Evolutionary conservation across 176 grass and related monocot species (phyloP), one percentile per base, ranked within the genome.

Genomic region (Puccinellia tenuiflora): DNA sequence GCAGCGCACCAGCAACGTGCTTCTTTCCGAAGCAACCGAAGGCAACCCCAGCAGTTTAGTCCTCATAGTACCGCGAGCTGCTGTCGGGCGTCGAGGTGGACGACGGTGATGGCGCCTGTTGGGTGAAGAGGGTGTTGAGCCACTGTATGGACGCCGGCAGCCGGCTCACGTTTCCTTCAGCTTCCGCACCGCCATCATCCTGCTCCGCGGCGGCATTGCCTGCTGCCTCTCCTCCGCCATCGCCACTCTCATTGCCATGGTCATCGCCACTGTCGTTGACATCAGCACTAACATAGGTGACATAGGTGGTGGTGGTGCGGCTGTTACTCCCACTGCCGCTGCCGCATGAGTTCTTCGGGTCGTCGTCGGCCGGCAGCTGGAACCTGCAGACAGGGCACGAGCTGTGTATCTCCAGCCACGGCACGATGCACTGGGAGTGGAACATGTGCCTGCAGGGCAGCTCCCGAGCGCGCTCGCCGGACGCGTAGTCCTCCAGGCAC

Each of bases 381-480:
- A 90, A 93, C 4, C 91, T 81, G 68, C 96, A 99, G 35, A 96
- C 86, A 9, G 96, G 96, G 81, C 96, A 99, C 7, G 93, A 93
- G 78, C 93, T 94, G 52, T 99, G 91, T 80, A 93, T 85, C 83
- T 88, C 93, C 26, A 99, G 93, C 96, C 96, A 99, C 9, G 87
- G 89, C 35, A 96, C 17, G 64, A 99, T 96, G 84, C 96, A 99
- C 5, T 25, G 77, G 38, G 60, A 33, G 76, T 99, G 96, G 84
- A 96, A 99, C 67, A 28, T 85, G 84, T 99, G 96, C 80, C 85
- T 89, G 72, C 96, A 99, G 0, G 91, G 91, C 93, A 99, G 92
- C 88, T 96, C 93, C 73, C 73, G 78, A 9, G 91, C 91, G 38
- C 76, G 80, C 22, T 90, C 83, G 55, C 96, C 93, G 46, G 76